Evolutionary conservation across 2,329 filamentous ascomycete species (phyloP).

Genomic region (Xylariaceae sp.): DNA sequence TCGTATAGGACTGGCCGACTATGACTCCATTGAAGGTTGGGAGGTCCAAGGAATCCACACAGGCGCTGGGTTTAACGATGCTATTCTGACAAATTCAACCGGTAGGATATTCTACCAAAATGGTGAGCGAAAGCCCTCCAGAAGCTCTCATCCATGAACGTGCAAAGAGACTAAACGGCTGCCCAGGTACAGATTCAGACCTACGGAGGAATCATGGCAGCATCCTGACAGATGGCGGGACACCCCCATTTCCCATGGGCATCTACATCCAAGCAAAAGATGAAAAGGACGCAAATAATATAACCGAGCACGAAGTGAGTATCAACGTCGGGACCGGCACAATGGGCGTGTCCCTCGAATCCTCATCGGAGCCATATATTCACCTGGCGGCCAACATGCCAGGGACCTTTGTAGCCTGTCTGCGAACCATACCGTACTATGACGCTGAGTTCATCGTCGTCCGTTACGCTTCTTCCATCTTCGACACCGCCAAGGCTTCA

Average conservation of each 20-base stretch:
- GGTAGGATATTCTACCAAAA: conserved; percentile 46
- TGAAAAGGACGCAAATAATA: conserved; percentile 19
- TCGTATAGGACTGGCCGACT: not conserved
- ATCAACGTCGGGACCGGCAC: conserved; percentile 38
- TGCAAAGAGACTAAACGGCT: not conserved
- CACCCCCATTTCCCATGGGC: conserved; percentile 36
- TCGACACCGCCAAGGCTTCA: conserved; percentile 13
- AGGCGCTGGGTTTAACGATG: conserved; percentile 38
- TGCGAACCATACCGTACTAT: conserved; percentile 40
- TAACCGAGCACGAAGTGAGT: conserved; percentile 28
- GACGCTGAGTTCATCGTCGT: conserved; percentile 35
- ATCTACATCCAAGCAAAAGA: conserved; percentile 30
- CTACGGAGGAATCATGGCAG: conserved; percentile 30
- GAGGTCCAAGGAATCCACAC: conserved; percentile 39
- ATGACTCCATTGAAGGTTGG: conserved; percentile 33
- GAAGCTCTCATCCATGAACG: not conserved
- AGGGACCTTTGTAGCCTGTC: conserved; percentile 40
- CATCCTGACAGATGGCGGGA: conserved; percentile 39
- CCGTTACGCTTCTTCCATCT: conserved; percentile 33
- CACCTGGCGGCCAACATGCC: conserved; percentile 28
- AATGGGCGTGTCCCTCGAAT: conserved; percentile 32
- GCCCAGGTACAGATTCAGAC: conserved; percentile 33
- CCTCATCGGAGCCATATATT: conserved; percentile 34
- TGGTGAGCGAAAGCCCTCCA: conserved; percentile 24
- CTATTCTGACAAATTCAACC: conserved; percentile 31